phyloP scores from a whole-genome alignment of 805 yeast species.

The Candida incommunis region DNA sequence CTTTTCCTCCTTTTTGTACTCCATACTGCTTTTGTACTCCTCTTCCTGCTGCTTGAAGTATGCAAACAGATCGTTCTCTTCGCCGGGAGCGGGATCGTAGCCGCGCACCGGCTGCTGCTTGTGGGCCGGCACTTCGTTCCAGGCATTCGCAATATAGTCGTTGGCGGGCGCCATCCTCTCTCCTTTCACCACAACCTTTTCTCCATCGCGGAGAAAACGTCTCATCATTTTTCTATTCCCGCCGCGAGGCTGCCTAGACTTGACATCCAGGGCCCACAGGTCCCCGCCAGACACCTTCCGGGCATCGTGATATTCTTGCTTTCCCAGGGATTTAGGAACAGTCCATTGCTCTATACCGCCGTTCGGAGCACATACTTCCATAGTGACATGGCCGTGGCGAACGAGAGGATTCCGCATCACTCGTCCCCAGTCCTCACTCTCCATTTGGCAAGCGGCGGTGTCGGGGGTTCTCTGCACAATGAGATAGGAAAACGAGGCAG shows the following conservation, averaged over 20 bases:
- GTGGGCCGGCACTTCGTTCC: background rate
- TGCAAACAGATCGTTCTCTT: conserved; percentile 4
- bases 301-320: conserved; percentile 75
- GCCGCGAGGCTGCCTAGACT: conserved; percentile 29
- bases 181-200: conserved; percentile 2
- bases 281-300: conserved; percentile 78
- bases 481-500: conserved; percentile 60
- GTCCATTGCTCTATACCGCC: conserved; percentile 83
- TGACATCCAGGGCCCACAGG: conserved; percentile 66
- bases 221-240: conserved; percentile 6
- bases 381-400: conserved; percentile 66
- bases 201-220: background rate
- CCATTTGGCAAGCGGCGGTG: conserved; percentile 11
- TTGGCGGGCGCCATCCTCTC: background rate
- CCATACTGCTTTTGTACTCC: conserved; percentile 3
- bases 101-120: conserved; percentile 5
- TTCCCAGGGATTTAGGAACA: conserved; percentile 63
- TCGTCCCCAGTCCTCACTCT: conserved; percentile 49
- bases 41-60: conserved; percentile 7
- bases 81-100: conserved; percentile 9
- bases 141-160: conserved; percentile 2
- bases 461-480: conserved; percentile 40
- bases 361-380: conserved; percentile 65
- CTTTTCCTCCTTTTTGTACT: background rate
- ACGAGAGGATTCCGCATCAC: conserved; percentile 52